A percentile compares a stretch with the other conserved stretches of the same genome.
Evolutionary conservation across 2,329 filamentous ascomycete genomes (phyloP).

Genomic region (Akanthomyces lecanii): DNA sequence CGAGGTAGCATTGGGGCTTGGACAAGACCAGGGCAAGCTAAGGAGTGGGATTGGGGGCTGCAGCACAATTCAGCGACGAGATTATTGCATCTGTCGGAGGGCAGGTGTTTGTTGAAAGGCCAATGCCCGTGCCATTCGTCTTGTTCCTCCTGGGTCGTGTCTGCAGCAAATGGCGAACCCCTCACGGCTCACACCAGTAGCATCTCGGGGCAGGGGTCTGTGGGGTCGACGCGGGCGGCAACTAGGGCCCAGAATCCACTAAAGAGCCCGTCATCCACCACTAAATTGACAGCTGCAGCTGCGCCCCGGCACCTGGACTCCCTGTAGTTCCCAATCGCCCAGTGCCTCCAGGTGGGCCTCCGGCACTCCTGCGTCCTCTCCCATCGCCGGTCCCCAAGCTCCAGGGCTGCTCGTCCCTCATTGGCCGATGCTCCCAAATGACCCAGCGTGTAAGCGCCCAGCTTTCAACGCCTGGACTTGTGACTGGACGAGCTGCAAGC

Average conservation of each 20-base stretch:
- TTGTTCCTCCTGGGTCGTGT: not conserved
- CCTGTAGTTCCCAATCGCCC: not conserved
- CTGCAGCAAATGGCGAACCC: constrained; percentile 6
- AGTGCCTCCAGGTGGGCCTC: not conserved
- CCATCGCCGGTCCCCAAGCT: not conserved
- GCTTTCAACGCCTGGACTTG: constrained; percentile 3
- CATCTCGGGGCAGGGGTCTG: constrained; percentile 9
- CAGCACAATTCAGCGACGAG: not conserved
- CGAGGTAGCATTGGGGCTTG: constrained; percentile 10
- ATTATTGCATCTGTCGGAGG: not conserved
- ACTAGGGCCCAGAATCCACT: not conserved
- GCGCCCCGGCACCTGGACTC: not conserved
- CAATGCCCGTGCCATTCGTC: not conserved
- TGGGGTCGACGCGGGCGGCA: constrained; percentile 9
- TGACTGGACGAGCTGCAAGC: constrained; percentile 17
- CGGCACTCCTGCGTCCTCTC: not conserved
- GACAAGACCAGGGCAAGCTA: constrained; percentile 2
- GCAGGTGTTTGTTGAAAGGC: not conserved
- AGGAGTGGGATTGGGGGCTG: not conserved
- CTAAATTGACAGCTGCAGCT: not conserved
- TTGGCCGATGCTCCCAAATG: not conserved
- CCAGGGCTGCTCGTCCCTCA: not conserved
- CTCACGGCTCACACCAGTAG: constrained; percentile 5
- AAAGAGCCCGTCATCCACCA: not conserved
- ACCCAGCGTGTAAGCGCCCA: constrained; percentile 16